Evolutionary conservation across 2,329 filamentous ascomycete species (phyloP), one percentile per base, ranked within the genome.

Genomic region (Fulvia fulva): DNA sequence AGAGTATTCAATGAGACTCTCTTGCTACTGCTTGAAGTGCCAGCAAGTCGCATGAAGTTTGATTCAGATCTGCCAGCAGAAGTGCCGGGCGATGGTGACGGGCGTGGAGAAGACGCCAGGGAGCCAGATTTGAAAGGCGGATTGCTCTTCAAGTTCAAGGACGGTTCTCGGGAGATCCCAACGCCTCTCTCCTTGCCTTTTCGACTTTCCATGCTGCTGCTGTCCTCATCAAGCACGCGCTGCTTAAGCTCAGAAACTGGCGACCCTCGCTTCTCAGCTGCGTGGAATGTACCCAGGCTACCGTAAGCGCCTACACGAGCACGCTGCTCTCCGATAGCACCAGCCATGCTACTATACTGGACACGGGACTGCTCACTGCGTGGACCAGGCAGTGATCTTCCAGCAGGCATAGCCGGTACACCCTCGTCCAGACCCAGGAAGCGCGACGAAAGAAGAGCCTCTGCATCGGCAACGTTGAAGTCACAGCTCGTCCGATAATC

Each of bases 41-140:
- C 51, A 14, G 54, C 63, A 16, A 60, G 37, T 47, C 54, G 52
- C 23, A 55, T 55, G 19, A 61, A 59, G 28, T 53, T 55, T 23
- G 57, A 59, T 19, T 65, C 63, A 11, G 59, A 57, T 44, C 62
- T 28, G 14, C 55, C 63, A 12, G 61, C 58, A 16, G 77, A 77
- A 23, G 76, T 80, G 60, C 81, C 77, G 28, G 82, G 83, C 7
- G 82, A 85, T 6, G 77, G 76, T n/a, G 78, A 78, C 43, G 66
- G 64, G 37, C 64, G 64, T 44, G 68, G 63, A 19, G 66, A 67
- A 1, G 66, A 81, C 79, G 93, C 4, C n/a, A 97, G 79, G 1
- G 93, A 95, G 11, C 93, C 93, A 14, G 92, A 90, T 75, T 99
- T 99, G 79, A 99, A 99, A 0, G 93, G 92, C 67, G 95, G 90